Evolutionary conservation across 805 yeast species (phyloP), one percentile per base, ranked within the genome.

Genomic region (Metschnikowia proteae): DNA sequence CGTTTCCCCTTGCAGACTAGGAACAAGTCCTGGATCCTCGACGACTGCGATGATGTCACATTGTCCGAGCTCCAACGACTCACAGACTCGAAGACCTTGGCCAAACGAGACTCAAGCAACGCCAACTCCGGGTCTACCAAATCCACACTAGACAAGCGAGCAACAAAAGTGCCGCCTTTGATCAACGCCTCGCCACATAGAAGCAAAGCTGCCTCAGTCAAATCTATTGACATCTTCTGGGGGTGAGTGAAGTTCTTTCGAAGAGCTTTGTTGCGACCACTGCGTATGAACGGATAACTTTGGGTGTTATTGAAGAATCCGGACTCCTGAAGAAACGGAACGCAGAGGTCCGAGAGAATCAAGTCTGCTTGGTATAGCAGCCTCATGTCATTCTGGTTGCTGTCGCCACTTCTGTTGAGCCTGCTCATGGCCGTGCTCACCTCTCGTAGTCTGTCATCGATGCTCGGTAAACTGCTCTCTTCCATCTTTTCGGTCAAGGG

Each of bases 141-240:
- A 37, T 64, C 57, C 0, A 68, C 65, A 7, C 44, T 38, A 7
- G 64, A 47, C 26, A 73, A 47, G 40, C 75, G 54, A 5, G 68
- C 45, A 6, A 73, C 64, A 36, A 71, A 54, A 1, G 56, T 61
- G 1, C 76, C 76, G 1, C 56, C 56, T 10, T 64, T 60, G 36
- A 52, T 58, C 50, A 73, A 57, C 0, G 63, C 46, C 1, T 59
- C 59, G 41, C 71, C 65, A 9, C 63, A 54, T 13, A 72, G 51
- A 3, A 68, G 49, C 31, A 71, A 54, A 1, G 73, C 60, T 0
- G 75, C 75, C 45, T 72, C 76, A 0, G 75, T 74, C 56, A 71
- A 54, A 53, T 73, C 76, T 10, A 71, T 53, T 2, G 67, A 53
- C 23, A 70, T 57, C 38, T 66, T 65, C n/a, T 50, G 40, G 1